These are phyloP conservation scores for barrel medic (Medicago truncatula) DNA, from an alignment of 306 rosid species.

Conservation along the genomic window MtrunA17r5.0-ANR NC_053047.1:2929501-2930000, in stretches of 20 bases:
- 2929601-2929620: neutral
- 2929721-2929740: neutral
- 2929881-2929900: conserved; percentile 25
- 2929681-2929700: conserved; percentile 32
- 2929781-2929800: conserved; percentile 26
- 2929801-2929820: conserved; percentile 35
- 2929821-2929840: conserved; percentile 35
- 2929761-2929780: neutral
- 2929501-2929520: conserved; percentile 22
- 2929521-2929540: conserved; percentile 47
- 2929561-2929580: conserved; percentile 24
- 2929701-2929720: neutral
- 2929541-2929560: conserved; percentile 29
- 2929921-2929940: neutral
- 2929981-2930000: no score
- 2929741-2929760: neutral
- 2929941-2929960: neutral
- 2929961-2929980: neutral
- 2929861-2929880: conserved; percentile 45
- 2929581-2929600: neutral
- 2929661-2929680: neutral
- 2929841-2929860: conserved; percentile 45
- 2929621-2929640: conserved; percentile 37
- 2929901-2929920: conserved; percentile 44
- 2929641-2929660: conserved; percentile 42